Evolutionary conservation across 257 asterid species (phyloP).

Genomic region (Cordia subcordata): DNA sequence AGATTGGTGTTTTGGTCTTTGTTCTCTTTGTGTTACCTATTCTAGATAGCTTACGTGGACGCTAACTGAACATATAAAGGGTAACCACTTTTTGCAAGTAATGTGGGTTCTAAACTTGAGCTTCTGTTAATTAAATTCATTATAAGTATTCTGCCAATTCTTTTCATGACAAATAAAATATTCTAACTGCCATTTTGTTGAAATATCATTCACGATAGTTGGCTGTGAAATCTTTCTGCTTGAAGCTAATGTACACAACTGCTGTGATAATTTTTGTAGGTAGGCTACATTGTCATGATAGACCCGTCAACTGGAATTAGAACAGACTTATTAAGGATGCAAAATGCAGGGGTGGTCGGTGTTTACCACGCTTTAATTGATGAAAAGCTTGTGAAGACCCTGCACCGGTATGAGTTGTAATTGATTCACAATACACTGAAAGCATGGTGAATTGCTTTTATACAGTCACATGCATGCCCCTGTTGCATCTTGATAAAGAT

Average conservation of each 20-base stretch:
- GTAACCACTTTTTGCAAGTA: too few relatives aligned
- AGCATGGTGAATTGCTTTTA: too few relatives aligned
- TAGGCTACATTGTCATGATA: conserved; percentile 88
- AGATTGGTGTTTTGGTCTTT: not conserved
- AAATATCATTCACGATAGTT: not conserved
- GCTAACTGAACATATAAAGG: too few relatives aligned
- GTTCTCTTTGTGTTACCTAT: not conserved
- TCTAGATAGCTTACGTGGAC: too few relatives aligned
- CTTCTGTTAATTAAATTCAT: too few relatives aligned
- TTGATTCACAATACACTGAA: not conserved
- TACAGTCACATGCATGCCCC: not conserved
- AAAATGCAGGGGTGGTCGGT: conserved; percentile 79
- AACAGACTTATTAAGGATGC: conserved; percentile 65
- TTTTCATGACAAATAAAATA: too few relatives aligned
- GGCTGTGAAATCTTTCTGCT: too few relatives aligned
- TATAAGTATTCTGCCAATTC: too few relatives aligned
- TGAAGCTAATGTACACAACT: not conserved
- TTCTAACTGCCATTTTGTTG: too few relatives aligned
- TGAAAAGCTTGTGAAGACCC: conserved; percentile 58
- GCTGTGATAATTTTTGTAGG: conserved; percentile 42
- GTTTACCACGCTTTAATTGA: conserved; percentile 87
- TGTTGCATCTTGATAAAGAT: not conserved
- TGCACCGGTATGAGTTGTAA: conserved; percentile 54
- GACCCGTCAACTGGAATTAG: conserved; percentile 61
- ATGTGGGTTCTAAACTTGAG: too few relatives aligned